Percentiles rank a stretch among this genome's conserved stretches.
phyloP scores from a whole-genome alignment of 2,329 filamentous ascomycete species.

The Beauveria caledonica region DNA sequence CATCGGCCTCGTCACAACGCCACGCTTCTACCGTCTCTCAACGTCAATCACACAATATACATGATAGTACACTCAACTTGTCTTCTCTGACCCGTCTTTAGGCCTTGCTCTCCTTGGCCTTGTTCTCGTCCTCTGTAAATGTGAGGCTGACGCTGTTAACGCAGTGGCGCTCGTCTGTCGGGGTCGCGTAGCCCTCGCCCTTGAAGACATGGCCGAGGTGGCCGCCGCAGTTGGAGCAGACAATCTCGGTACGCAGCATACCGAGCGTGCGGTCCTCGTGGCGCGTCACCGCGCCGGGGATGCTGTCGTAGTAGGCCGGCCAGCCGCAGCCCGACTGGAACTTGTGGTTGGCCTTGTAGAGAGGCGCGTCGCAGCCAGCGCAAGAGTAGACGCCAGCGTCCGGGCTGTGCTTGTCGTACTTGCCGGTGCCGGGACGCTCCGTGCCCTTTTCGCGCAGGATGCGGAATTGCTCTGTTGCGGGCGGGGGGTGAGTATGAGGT shows the following conservation, averaged over 20 bases:
- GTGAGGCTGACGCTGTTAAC: slow-evolving; percentile 90
- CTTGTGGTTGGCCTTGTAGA: slow-evolving; percentile 91
- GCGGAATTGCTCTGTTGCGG: slow-evolving; percentile 78
- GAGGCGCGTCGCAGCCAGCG: slow-evolving; percentile 74
- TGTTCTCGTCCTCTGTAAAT: slow-evolving; percentile 61
- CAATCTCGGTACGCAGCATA: slow-evolving; percentile 85
- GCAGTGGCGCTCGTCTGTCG: slow-evolving; percentile 93
- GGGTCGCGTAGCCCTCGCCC: slow-evolving; percentile 74
- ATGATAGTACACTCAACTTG: not conserved
- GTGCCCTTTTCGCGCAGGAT: slow-evolving; percentile 89
- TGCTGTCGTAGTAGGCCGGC: slow-evolving; percentile 95
- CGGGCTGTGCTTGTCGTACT: slow-evolving; percentile 81
- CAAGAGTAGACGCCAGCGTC: slow-evolving; percentile 74
- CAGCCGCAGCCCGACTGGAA: slow-evolving; percentile 96
- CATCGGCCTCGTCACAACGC: not conserved
- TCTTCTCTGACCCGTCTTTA: slow-evolving; percentile 10
- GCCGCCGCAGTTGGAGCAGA: slow-evolving; percentile 89
- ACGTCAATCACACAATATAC: not conserved
- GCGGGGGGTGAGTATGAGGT: not conserved
- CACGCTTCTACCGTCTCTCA: slow-evolving; percentile 1
- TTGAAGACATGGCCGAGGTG: slow-evolving; percentile 94
- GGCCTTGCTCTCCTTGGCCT: slow-evolving; percentile 31
- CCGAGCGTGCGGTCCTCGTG: slow-evolving; percentile 70
- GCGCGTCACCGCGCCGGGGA: slow-evolving; percentile 81
- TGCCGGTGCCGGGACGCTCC: slow-evolving; percentile 69